Conservation (phyloP, 768 basidiomycete species). For the Guyanaporus albipodus region DNA sequence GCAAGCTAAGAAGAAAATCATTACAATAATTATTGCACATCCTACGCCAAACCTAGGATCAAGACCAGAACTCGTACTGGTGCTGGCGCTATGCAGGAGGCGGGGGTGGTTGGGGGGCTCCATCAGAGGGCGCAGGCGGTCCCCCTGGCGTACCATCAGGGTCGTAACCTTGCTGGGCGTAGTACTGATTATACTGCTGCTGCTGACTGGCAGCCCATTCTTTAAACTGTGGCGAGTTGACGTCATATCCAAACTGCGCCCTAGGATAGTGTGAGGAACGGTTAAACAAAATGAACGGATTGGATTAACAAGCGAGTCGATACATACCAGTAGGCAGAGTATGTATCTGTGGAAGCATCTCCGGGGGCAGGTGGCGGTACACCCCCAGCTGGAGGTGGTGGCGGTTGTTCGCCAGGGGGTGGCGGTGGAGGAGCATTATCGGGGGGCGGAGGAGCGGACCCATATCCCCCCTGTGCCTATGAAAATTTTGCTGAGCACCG, state of each 20-base stretch:
- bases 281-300: neutral
- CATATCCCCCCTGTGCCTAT: constrained; percentile 30
- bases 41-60: constrained; percentile 1
- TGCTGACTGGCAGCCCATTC: constrained; percentile 66
- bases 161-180: constrained; percentile 54
- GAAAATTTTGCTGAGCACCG: neutral
- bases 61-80: neutral
- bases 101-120: constrained; percentile 14
- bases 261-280: constrained; percentile 31
- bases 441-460: constrained; percentile 36
- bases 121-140: constrained; percentile 25
- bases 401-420: constrained; percentile 49
- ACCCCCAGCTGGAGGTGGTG: constrained; percentile 48
- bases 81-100: constrained; percentile 24
- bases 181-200: constrained; percentile 75
- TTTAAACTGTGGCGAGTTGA: constrained; percentile 78
- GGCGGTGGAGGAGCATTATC: constrained; percentile 42
- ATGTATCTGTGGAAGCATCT: constrained; percentile 47
- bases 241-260: constrained; percentile 85
- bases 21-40: constrained; percentile 13
- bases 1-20: constrained; percentile 24
- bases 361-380: constrained; percentile 42
- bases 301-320: constrained; percentile 11
- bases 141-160: constrained; percentile 18
- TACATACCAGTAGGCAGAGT: constrained; percentile 55